phyloP scores from a whole-genome alignment of 1,139 yeast genomes.

The Geotrichum histeridarum region DNA sequence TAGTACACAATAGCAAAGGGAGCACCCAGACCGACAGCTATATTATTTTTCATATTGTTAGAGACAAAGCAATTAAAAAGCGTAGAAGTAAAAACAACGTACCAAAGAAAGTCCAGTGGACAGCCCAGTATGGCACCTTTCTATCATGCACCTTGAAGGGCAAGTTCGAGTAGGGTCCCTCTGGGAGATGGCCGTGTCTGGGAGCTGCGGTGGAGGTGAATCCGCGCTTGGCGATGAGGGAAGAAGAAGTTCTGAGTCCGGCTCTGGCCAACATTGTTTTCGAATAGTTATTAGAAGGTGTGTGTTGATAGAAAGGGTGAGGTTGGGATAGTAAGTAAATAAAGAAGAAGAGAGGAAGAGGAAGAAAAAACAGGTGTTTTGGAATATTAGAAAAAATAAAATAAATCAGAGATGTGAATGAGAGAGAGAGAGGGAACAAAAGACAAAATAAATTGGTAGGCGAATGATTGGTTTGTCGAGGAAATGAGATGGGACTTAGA shows the following conservation, averaged over 20 bases:
- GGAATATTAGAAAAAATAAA: conserved; percentile 7
- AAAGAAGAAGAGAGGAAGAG: conserved; percentile 7
- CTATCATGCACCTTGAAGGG: conserved; percentile 93
- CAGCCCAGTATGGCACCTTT: conserved; percentile 77
- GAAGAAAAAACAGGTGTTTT: too few relatives aligned
- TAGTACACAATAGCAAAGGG: conserved; percentile 39
- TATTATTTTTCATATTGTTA: background rate
- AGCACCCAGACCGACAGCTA: conserved; percentile 36
- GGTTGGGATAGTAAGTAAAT: background rate
- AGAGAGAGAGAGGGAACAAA: background rate
- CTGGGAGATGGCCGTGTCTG: conserved; percentile 46
- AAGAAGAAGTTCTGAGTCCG: conserved; percentile 26
- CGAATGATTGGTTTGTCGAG: too few relatives aligned
- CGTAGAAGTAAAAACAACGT: conserved; percentile 27
- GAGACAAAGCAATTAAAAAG: background rate
- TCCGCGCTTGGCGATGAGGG: conserved; percentile 31
- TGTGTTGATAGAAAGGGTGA: background rate
- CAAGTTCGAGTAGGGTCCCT: conserved; percentile 84
- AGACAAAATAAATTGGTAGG: background rate
- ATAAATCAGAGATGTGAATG: background rate
- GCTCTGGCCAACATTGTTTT: conserved; percentile 24
- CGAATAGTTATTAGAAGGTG: background rate
- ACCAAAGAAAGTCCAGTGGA: conserved; percentile 77
- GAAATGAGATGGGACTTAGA: too few relatives aligned
- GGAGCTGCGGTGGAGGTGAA: conserved; percentile 32